Conservation (phyloP, 495 filamentous ascomycete species). For the Aspergillus sclerotioniger region DNA sequence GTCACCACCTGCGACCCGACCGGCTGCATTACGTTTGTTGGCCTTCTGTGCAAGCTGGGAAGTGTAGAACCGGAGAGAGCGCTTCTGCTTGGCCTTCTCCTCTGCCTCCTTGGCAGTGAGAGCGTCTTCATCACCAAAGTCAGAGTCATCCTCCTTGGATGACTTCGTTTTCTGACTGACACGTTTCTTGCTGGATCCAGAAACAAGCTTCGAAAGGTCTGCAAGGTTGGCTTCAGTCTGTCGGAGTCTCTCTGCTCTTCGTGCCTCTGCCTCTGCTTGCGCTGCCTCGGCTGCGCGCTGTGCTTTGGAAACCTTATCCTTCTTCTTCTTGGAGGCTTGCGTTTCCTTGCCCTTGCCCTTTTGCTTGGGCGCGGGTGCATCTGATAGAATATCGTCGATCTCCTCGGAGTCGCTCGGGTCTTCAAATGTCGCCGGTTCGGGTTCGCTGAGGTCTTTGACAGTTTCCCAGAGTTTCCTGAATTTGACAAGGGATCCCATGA, state of each 20-base stretch:
- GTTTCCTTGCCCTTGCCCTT: conserved; percentile 33
- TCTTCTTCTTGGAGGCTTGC: conserved; percentile 32
- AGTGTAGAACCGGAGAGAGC: conserved; percentile 91
- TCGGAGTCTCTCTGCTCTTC: conserved; percentile 53
- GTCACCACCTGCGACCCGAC: conserved; percentile 84
- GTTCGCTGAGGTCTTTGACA: conserved; percentile 55
- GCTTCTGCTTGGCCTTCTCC: conserved; percentile 82
- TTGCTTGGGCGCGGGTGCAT: conserved; percentile 22
- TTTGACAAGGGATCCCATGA: conserved; percentile 81
- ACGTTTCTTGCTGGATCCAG: conserved; percentile 31
- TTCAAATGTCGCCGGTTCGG: conserved; percentile 25
- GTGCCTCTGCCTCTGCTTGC: conserved; percentile 51
- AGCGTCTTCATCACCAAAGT: conserved; percentile 65
- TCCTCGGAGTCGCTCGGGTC: conserved; percentile 17
- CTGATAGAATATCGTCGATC: conserved; percentile 17
- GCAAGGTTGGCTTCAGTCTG: conserved; percentile 70
- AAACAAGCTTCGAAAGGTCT: conserved; percentile 51
- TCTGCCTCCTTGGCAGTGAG: conserved; percentile 64
- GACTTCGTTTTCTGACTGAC: conserved; percentile 33
- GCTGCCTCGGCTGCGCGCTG: conserved; percentile 51
- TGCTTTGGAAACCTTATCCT: conserved; percentile 50
- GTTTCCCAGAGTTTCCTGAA: conserved; percentile 77
- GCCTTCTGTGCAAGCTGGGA: conserved; percentile 91
- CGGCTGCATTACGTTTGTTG: conserved; percentile 78
- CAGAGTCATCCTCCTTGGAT: conserved; percentile 50